phyloP scores from a whole-genome alignment of 2,329 filamentous ascomycete species.

The Lecanicillium sp. region DNA sequence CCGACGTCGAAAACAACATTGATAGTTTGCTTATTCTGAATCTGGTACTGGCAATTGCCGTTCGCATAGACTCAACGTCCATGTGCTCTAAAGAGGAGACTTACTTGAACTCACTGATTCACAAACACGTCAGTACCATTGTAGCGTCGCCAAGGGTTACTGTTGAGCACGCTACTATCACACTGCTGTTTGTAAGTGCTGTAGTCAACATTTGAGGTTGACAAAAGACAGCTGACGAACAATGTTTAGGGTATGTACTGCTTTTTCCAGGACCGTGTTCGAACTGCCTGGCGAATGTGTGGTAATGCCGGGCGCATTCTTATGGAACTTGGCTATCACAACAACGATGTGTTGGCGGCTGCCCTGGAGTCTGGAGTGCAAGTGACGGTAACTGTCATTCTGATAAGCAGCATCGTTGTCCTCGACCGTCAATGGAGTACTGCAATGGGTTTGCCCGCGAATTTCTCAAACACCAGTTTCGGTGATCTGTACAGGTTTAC shows the following conservation, averaged over 20 bases:
- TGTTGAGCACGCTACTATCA: neutral
- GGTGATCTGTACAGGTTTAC: neutral
- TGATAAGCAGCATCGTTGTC: conserved; percentile 15
- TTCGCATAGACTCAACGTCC: too few species aligned
- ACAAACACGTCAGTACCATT: too few species aligned
- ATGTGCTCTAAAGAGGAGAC: too few species aligned
- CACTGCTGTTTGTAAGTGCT: neutral
- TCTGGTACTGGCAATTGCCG: too few species aligned
- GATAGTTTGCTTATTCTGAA: too few species aligned
- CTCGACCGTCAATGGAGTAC: conserved; percentile 18
- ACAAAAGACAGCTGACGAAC: neutral
- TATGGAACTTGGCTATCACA: conserved; percentile 25
- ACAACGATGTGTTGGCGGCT: conserved; percentile 20
- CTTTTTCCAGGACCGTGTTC: conserved; percentile 21
- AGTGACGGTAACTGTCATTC: conserved; percentile 2
- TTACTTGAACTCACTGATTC: too few species aligned
- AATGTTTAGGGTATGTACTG: conserved; percentile 17
- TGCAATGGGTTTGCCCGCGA: conserved; percentile 15
- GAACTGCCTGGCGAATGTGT: conserved; percentile 24
- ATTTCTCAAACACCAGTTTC: conserved; percentile 16
- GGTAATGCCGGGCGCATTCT: conserved; percentile 22
- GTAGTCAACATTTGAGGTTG: neutral
- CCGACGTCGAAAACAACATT: too few species aligned
- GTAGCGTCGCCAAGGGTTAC: too few species aligned
- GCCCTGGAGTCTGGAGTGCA: conserved; percentile 9